Percentiles rank a stretch among this genome's conserved stretches.
Conservation (phyloP, 768 basidiomycete genomes). For the Sporobolomyces roseus region DNA sequence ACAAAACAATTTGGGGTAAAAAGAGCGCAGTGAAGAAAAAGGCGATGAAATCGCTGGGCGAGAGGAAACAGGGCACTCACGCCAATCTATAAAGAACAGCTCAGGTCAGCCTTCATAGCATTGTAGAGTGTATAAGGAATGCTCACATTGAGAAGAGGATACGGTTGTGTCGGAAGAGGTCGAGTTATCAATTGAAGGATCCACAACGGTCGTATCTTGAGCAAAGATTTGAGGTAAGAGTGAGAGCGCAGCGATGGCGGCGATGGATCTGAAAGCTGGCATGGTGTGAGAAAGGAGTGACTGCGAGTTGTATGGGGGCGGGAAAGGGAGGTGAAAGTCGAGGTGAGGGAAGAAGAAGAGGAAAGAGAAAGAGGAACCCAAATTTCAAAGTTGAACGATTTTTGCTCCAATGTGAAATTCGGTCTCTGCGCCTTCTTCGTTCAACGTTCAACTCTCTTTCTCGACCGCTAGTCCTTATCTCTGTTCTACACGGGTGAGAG, state of each 20-base stretch:
- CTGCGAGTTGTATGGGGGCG: not conserved
- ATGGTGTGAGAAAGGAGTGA: not conserved
- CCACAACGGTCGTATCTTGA: not conserved
- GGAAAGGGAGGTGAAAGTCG: not conserved
- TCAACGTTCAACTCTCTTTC: too few species aligned
- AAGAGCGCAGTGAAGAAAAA: not conserved
- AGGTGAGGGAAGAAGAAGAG: not conserved
- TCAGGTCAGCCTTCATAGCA: not conserved
- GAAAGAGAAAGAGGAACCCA: not conserved
- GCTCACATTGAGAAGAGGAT: constrained; percentile 12
- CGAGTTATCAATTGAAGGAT: too few species aligned
- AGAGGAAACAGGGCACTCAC: constrained; percentile 8
- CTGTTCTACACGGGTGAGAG: too few species aligned
- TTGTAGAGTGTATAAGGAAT: not conserved
- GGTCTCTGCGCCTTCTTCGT: too few species aligned
- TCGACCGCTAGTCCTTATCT: too few species aligned
- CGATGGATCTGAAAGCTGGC: constrained; percentile 7
- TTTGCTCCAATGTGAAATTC: too few species aligned
- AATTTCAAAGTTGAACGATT: too few species aligned
- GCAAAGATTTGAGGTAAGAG: constrained; percentile 1
- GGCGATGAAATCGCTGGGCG: not conserved
- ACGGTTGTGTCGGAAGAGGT: constrained; percentile 5
- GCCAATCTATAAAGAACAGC: constrained; percentile 3
- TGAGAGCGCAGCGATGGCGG: not conserved
- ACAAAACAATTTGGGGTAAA: not conserved